Conservation (phyloP, 2,329 filamentous ascomycete species). For the Nigrograna mackinnonii region DNA sequence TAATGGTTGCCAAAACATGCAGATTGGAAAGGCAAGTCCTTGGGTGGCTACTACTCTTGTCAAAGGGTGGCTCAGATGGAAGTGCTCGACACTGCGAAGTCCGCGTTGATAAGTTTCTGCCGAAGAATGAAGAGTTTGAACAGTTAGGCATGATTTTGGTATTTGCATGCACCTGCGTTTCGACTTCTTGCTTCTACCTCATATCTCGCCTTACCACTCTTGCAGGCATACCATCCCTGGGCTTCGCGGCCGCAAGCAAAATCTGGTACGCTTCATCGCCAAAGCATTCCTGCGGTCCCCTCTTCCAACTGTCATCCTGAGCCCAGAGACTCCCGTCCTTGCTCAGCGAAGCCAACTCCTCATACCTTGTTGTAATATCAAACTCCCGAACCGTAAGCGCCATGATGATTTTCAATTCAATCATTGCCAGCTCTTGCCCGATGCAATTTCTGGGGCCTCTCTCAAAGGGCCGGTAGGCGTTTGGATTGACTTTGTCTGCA, state of each 20-base stretch:
- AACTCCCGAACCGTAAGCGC: slow-evolving; percentile 26
- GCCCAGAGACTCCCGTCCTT: slow-evolving; percentile 23
- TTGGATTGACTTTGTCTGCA: slow-evolving; percentile 8
- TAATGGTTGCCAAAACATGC: neutral
- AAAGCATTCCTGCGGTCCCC: slow-evolving; percentile 20
- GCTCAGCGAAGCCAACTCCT: slow-evolving; percentile 12
- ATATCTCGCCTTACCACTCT: slow-evolving; percentile 15
- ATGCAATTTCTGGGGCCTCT: slow-evolving; percentile 43
- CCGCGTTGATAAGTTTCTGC: neutral
- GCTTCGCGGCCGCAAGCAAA: slow-evolving; percentile 26
- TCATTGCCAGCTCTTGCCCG: slow-evolving; percentile 42
- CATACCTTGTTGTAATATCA: slow-evolving; percentile 21
- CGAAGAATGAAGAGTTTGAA: neutral
- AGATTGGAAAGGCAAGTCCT: neutral
- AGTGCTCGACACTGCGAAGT: neutral
- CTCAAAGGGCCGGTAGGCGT: slow-evolving; percentile 42
- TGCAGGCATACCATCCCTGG: slow-evolving; percentile 27
- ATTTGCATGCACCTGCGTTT: neutral
- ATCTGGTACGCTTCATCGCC: slow-evolving; percentile 30
- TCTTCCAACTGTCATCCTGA: slow-evolving; percentile 12
- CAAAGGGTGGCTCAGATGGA: neutral
- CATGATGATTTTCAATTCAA: slow-evolving; percentile 40
- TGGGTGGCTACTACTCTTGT: neutral
- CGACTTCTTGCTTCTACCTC: neutral
- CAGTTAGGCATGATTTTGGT: neutral